phyloP scores from a whole-genome alignment of 352 stramenopile genomes.

The Vaucheria bursata region DNA sequence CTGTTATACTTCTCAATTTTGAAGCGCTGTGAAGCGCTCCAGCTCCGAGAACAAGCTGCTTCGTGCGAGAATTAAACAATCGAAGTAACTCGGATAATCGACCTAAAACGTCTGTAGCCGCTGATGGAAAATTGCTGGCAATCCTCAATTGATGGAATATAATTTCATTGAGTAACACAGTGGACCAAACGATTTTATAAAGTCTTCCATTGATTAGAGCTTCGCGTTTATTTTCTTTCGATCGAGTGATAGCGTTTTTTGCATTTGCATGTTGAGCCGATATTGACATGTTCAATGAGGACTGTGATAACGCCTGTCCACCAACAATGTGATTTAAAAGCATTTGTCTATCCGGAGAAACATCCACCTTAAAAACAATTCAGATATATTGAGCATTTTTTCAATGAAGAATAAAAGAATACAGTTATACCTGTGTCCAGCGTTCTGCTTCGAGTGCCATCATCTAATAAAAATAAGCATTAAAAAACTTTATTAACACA shows the following conservation, averaged over 20 bases:
- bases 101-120: constrained; percentile 22
- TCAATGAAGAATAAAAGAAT: neutral
- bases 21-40: constrained; percentile 86
- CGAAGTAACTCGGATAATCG: constrained; percentile 36
- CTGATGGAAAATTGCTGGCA: constrained; percentile 29
- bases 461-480: constrained; percentile 1
- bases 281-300: neutral
- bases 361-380: constrained; percentile 16
- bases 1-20: constrained; percentile 89
- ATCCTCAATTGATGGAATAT: constrained; percentile 17
- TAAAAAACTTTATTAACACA: too few relatives aligned
- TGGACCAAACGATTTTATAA: constrained; percentile 34
- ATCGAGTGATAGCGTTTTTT: neutral
- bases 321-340: constrained; percentile 29
- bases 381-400: neutral
- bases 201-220: constrained; percentile 1
- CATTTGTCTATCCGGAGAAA: constrained; percentile 30
- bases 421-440: constrained; percentile 27
- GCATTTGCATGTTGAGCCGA: neutral
- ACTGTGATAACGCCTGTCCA: constrained; percentile 19
- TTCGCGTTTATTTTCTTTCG: constrained; percentile 13
- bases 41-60: constrained; percentile 86
- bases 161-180: constrained; percentile 37
- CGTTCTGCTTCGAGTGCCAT: constrained; percentile 23
- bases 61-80: constrained; percentile 90